Conservation (phyloP, 768 basidiomycete genomes). For the Boletus rubropictus region DNA sequence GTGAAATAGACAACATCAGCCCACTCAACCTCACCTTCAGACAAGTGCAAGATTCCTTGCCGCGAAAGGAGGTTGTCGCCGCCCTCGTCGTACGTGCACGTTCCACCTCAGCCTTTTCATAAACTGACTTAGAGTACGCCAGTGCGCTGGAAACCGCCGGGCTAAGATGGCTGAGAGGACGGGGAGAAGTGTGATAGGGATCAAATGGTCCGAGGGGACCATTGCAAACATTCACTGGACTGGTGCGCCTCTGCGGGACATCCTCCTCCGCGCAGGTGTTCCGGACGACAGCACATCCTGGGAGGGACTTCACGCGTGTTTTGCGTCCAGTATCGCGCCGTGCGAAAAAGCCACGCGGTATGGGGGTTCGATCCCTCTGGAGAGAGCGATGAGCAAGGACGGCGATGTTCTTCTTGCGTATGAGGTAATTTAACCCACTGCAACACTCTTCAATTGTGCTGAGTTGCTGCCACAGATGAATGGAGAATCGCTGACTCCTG, state of each 20-base stretch:
- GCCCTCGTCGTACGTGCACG: conserved; percentile 45
- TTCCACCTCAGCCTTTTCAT: not conserved
- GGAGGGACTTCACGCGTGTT: conserved; percentile 46
- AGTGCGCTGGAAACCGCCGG: conserved; percentile 65
- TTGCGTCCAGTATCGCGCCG: conserved; percentile 52
- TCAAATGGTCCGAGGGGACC: conserved; percentile 64
- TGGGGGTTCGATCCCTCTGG: conserved; percentile 56
- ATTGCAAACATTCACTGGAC: conserved; percentile 66
- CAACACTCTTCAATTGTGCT: not conserved
- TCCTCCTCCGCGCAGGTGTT: conserved; percentile 45
- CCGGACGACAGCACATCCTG: conserved; percentile 15
- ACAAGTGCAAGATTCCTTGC: conserved; percentile 14
- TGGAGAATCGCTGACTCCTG: conserved; percentile 47
- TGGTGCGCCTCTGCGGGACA: conserved; percentile 52
- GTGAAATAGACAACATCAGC: conserved; percentile 16
- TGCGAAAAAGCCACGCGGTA: conserved; percentile 61
- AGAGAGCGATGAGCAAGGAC: conserved; percentile 41
- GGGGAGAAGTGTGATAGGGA: conserved; percentile 43
- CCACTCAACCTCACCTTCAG: conserved; percentile 17
- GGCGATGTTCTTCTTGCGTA: conserved; percentile 57
- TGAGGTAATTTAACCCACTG: conserved; percentile 36
- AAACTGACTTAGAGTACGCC: not conserved
- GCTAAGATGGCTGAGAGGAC: conserved; percentile 58
- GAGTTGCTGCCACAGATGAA: conserved; percentile 45
- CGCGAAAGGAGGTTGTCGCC: conserved; percentile 38